Evolutionary conservation across 257 asterid species (phyloP), one percentile per base, ranked within the genome.

Genomic region (Verbena officinalis): DNA sequence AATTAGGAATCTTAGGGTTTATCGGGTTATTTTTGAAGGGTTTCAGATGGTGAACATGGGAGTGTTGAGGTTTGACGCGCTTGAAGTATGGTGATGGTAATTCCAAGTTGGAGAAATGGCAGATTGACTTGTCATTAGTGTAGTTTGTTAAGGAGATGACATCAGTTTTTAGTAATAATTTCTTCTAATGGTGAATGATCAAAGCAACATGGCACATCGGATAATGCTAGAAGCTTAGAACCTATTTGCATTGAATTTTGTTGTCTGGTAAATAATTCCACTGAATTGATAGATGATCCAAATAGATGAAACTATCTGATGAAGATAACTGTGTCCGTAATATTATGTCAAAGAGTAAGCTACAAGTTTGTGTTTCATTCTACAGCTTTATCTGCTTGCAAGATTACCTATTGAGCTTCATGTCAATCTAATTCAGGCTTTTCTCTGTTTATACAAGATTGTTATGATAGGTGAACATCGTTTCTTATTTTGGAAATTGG

Each of bases 1-100:
- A 30, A 39, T 75, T 62, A 49, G 62, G 27, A 36, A 49, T 48
- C 63, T 36, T 65, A 59, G 73, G 73, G 57, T 52, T 65, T 65
- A 16, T 44, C 13, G 58, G 56, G 69, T 58, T 59, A 49, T 20
- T 21, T 58, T 48, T 55, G 43, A 20, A 42, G 21, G 61, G 22
- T 23, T 63, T 54, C 57, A 17, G 62, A 33, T 54, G 50, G 69
- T 53, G 69, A 31, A 56, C 3, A 39, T 43, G 62, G 60, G 42
- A 30, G 11, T 31, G 42, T 33, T 64, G 2, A 15, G 40, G 36
- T 20, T 73, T 64, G 21, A 33, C 51, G 27, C 61, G 15, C 24
- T 51, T 17, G 64, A 33, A 20, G 45, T 55, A 7, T 10, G 40
- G 27, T 46, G 42, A 1, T 48, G 15, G 33, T 30, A 24, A 36